These are phyloP conservation scores for Epicoccum sorghinum DNA, from an alignment of 2,329 filamentous ascomycete genomes.

Conservation along the genomic window DNA sequence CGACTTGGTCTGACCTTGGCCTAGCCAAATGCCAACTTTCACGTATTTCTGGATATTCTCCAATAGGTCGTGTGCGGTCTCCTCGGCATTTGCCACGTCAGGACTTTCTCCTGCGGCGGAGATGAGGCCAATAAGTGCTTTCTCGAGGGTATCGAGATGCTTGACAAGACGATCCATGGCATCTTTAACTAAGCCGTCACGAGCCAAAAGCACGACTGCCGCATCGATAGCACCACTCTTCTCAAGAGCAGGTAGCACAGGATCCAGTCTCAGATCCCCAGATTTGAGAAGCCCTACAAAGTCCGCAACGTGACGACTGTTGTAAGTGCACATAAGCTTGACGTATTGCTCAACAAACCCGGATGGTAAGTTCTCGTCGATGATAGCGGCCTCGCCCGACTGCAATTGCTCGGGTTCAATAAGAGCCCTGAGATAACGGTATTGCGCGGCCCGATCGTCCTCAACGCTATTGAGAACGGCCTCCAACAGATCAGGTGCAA, in stretches of 20 bases:
- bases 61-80: slow-evolving; percentile 75
- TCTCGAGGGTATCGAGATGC: slow-evolving; percentile 80
- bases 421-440: slow-evolving; percentile 76
- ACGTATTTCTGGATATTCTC: slow-evolving; percentile 85
- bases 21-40: slow-evolving; percentile 94
- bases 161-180: slow-evolving; percentile 86
- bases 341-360: slow-evolving; percentile 83
- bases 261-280: slow-evolving; percentile 78
- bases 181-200: slow-evolving; percentile 80
- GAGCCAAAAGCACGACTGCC: slow-evolving; percentile 86
- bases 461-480: slow-evolving; percentile 67
- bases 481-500: slow-evolving; percentile 70
- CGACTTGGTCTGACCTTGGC: slow-evolving; percentile 79
- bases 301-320: slow-evolving; percentile 80
- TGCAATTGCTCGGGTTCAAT: slow-evolving; percentile 64
- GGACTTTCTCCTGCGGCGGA: slow-evolving; percentile 63
- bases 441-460: slow-evolving; percentile 69
- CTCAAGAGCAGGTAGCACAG: slow-evolving; percentile 86
- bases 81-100: slow-evolving; percentile 64
- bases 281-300: slow-evolving; percentile 80
- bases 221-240: slow-evolving; percentile 89
- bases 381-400: not conserved
- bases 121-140: slow-evolving; percentile 76
- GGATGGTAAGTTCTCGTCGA: slow-evolving; percentile 48
- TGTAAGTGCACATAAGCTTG: slow-evolving; percentile 86